These are phyloP conservation scores for Erodium trifolium DNA, from an alignment of 441 rosid genomes.

Conservation along the genomic window DNA sequence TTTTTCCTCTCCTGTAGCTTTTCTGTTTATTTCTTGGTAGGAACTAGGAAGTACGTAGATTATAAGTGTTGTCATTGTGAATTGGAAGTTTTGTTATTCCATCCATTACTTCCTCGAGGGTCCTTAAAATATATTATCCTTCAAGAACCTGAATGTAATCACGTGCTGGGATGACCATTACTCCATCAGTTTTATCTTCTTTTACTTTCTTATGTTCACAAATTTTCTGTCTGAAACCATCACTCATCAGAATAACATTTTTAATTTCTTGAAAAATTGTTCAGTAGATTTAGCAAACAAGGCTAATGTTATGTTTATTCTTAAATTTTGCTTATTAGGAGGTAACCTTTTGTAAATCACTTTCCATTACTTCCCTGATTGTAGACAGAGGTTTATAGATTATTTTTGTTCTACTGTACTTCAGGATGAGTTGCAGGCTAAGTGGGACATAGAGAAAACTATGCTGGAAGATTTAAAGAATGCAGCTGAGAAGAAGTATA, in stretches of 20 bases:
- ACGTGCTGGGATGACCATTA: background rate
- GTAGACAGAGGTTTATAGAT: background rate
- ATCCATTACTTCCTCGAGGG: background rate
- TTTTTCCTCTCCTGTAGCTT: background rate
- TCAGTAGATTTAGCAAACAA: background rate
- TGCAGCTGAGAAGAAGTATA: slow-evolving; percentile 60
- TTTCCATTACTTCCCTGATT: background rate
- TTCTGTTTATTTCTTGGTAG: background rate
- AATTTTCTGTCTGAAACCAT: background rate
- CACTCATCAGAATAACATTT: background rate
- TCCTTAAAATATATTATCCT: background rate
- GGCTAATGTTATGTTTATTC: background rate
- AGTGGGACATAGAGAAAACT: slow-evolving; percentile 60
- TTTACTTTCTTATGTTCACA: background rate
- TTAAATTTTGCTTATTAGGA: background rate
- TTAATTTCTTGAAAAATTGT: background rate
- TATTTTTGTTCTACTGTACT: slow-evolving; percentile 14
- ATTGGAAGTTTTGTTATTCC: background rate
- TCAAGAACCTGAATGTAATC: background rate
- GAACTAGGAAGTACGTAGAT: background rate
- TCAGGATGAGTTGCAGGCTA: slow-evolving; percentile 61
- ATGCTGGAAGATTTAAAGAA: slow-evolving; percentile 52
- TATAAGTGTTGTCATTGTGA: background rate
- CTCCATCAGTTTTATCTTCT: background rate
- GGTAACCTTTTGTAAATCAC: background rate